Evolutionary conservation across 768 basidiomycete species (phyloP).

Genomic region (Rhodocollybia butyracea): DNA sequence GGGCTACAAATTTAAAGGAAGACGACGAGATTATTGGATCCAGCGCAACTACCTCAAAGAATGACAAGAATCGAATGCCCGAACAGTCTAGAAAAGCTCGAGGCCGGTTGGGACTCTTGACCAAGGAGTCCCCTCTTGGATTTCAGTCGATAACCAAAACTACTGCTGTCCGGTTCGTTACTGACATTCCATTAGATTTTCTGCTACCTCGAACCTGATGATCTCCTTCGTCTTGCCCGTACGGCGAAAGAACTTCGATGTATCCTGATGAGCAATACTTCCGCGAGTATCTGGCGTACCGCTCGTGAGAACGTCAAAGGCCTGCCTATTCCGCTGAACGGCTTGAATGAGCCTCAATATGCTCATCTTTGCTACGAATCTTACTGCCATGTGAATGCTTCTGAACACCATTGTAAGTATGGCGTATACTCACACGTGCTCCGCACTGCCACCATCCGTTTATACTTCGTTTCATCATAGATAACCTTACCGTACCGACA

Average conservation of each 20-base stretch:
- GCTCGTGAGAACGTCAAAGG: conserved; percentile 38
- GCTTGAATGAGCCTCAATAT: conserved; percentile 49
- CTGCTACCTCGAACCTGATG: conserved; percentile 43
- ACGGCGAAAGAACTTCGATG: conserved; percentile 46
- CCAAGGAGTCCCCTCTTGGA: not conserved
- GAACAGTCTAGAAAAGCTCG: conserved; percentile 2
- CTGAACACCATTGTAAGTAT: no score
- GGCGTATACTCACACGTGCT: no score
- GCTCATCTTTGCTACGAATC: conserved; percentile 50
- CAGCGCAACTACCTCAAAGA: not conserved
- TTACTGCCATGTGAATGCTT: conserved; percentile 44
- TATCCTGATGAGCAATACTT: conserved; percentile 43
- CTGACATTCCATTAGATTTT: conserved; percentile 43
- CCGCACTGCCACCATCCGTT: no score
- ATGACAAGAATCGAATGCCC: not conserved
- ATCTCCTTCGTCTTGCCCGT: conserved; percentile 48
- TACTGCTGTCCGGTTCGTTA: no score
- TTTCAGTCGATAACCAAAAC: not conserved
- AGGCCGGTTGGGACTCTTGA: not conserved
- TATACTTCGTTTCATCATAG: no score
- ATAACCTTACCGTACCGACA: no score
- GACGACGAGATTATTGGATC: not conserved
- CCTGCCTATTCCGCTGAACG: conserved; percentile 45
- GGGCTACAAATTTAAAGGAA: not conserved
- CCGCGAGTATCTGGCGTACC: conserved; percentile 46